Percentiles rank a stretch among this genome's conserved stretches.
Evolutionary conservation across 805 yeast species (phyloP).

Genomic region (Starmerella stigmatis): DNA sequence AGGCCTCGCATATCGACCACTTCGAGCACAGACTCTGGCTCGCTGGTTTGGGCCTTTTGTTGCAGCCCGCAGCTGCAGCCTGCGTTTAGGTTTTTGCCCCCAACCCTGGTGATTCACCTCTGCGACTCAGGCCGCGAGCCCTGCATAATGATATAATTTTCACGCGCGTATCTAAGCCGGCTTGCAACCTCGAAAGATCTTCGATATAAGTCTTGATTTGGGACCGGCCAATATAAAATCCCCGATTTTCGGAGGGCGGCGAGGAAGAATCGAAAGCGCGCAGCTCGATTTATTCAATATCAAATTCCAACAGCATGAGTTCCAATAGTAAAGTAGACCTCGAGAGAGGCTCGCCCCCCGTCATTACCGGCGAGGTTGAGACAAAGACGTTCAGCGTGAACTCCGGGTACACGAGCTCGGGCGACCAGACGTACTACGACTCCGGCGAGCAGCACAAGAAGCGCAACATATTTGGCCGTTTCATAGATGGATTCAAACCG

Average conservation of each 20-base stretch:
- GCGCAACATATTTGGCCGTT: constrained; percentile 12
- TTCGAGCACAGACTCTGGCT: too few relatives aligned
- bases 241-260: not conserved
- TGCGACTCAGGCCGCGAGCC: not conserved
- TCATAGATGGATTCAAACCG: constrained; percentile 29
- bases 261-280: not conserved
- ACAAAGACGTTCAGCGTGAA: not conserved
- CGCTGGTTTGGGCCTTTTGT: not conserved
- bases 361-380: constrained; percentile 6
- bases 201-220: not conserved
- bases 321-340: not conserved
- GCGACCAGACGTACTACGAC: constrained; percentile 4
- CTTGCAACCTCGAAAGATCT: constrained; percentile 4
- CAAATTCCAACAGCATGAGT: too few relatives aligned
- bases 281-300: too few relatives aligned
- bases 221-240: not conserved
- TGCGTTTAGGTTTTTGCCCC: too few relatives aligned
- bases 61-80: not conserved
- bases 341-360: constrained; percentile 4
- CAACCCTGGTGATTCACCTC: too few relatives aligned
- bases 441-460: not conserved
- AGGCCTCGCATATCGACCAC: too few relatives aligned
- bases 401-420: constrained; percentile 1
- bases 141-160: constrained; percentile 5
- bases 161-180: constrained; percentile 5